Percentiles rank a stretch among this genome's conserved stretches.
Conservation (phyloP, 2,329 filamentous ascomycete genomes). For the Sclerotinia minor region DNA sequence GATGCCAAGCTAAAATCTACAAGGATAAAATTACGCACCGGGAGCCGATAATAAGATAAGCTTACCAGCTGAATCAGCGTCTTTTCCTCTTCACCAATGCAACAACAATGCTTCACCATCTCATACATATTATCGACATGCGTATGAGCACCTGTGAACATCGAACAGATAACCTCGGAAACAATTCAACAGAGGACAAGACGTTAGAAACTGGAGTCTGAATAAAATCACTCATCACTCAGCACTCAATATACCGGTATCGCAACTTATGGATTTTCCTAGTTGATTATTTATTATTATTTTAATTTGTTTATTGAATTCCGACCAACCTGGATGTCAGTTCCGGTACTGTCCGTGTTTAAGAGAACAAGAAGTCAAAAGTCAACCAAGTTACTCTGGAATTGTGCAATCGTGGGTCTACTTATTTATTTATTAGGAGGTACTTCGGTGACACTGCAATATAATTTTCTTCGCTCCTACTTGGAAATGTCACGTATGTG, state of each 20-base stretch:
- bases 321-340: too few relatives aligned
- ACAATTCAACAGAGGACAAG: neutral
- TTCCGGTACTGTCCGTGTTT: neutral
- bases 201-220: neutral
- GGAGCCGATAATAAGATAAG: conserved; percentile 20
- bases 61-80: neutral
- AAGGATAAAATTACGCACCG: conserved; percentile 17
- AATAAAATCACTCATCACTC: too few relatives aligned
- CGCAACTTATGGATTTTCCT: too few relatives aligned
- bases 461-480: neutral
- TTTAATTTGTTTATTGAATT: too few relatives aligned
- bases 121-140: neutral
- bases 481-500: conserved; percentile 4
- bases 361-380: neutral
- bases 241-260: too few relatives aligned
- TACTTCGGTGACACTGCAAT: conserved; percentile 16
- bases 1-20: conserved; percentile 8
- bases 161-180: neutral
- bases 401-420: conserved; percentile 11
- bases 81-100: neutral
- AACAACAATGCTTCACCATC: neutral
- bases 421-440: neutral
- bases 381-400: neutral
- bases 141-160: neutral
- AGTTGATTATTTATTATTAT: too few relatives aligned